These are phyloP conservation scores for Blastosporella zonata DNA, from an alignment of 1,284 basidiomycete genomes.

Conservation along the genomic window DNA sequence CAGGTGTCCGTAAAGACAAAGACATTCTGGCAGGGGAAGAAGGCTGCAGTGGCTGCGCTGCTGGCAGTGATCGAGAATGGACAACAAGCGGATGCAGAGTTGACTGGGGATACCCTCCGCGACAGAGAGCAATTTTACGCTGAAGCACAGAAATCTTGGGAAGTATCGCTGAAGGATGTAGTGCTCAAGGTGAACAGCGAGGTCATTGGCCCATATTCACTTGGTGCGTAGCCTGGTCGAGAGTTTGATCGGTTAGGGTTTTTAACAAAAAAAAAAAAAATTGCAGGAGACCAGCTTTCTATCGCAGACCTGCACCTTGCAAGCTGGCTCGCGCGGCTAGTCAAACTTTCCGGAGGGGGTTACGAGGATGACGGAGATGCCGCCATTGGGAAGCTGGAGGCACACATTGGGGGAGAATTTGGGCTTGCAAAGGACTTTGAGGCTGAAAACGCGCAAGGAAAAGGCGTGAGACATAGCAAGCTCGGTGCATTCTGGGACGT, in stretches of 20 bases:
- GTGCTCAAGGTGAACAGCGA: constrained; percentile 46
- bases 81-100: constrained; percentile 37
- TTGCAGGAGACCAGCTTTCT: constrained; percentile 70
- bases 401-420: constrained; percentile 45
- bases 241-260: constrained; percentile 28
- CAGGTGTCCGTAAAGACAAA: constrained; percentile 61
- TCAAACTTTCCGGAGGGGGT: constrained; percentile 53
- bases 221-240: constrained; percentile 49
- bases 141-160: constrained; percentile 36
- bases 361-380: constrained; percentile 46
- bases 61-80: constrained; percentile 45
- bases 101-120: constrained; percentile 47
- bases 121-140: constrained; percentile 52
- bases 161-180: constrained; percentile 30
- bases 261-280: constrained; percentile 28
- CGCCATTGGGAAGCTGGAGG: constrained; percentile 49
- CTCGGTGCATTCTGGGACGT: constrained; percentile 66
- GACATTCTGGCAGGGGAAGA: constrained; percentile 54
- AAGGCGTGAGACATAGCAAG: constrained; percentile 37
- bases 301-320: constrained; percentile 80
- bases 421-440: constrained; percentile 42
- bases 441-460: constrained; percentile 21
- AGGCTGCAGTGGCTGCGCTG: constrained; percentile 42
- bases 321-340: constrained; percentile 71
- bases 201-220: constrained; percentile 67